Evolutionary conservation across 805 yeast genomes (phyloP), one percentile per base, ranked within the genome.

Genomic region (Zygoascus biomembranicola): DNA sequence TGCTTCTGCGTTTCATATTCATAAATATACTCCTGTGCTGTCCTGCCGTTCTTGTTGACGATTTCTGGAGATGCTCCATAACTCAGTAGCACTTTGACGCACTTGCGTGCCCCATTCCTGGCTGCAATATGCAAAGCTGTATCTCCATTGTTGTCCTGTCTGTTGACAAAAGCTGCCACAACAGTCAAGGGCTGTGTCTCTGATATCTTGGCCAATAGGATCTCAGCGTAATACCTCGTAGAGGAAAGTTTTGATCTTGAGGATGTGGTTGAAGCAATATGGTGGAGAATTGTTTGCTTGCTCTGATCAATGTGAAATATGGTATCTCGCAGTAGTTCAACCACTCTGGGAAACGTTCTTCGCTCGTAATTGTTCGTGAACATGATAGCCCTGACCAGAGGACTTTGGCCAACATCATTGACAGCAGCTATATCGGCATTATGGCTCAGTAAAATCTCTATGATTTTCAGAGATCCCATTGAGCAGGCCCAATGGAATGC

Each of bases 401-500:
- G 95, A 20, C 90, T 90, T 64, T 90, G 88, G 0, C 97, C 97
- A 46, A 77, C 77, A 55, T 81, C 77, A 62, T 86, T 86, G 14
- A 78, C 69, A 2, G 75, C 74, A 47, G 76, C 69, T 53, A 80
- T 77, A 69, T 83, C 79, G 2, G 96, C 94, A 4, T 96, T 95
- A 42, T 84, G 80, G 31, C 81, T 75, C 32, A 88, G 70, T 43
- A 94, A 74, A 13, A 90, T 78, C 59, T 85, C 94, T 53, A 88
- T 82, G 69, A 90, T 82, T 47, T 77, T 78, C 35, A 85, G 69
- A 65, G 84, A 87, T 2, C 98, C 99, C 79, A 94, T 89, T 0
- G 98, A 86, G 56, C 97, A 89, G 0, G 98, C 96, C 97, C 98
- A 94, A 69, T 94, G 99, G 60, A 94, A 82, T 1, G 96, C 85